Percentiles rank a stretch among this genome's conserved stretches.
These are phyloP conservation scores for Phytophthora meadii DNA, from an alignment of 352 stramenopile species.

Conservation along the genomic window DNA sequence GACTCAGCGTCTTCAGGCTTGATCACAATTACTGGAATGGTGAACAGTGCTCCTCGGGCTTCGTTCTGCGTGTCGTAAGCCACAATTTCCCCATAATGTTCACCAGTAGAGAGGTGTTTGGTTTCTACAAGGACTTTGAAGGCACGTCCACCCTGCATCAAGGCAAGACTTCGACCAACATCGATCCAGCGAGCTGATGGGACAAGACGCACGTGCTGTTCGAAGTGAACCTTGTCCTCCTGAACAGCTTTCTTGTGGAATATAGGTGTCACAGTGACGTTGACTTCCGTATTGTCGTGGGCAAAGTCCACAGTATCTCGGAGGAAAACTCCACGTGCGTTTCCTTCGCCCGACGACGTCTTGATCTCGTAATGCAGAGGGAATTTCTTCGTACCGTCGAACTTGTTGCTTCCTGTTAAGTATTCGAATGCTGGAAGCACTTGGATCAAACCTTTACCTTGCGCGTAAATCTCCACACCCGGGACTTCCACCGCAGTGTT, in stretches of 20 bases:
- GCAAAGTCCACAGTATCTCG: slow-evolving; percentile 80
- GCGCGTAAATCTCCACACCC: slow-evolving; percentile 75
- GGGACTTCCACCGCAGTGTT: slow-evolving; percentile 77
- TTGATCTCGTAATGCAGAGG: slow-evolving; percentile 63
- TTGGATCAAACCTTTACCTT: slow-evolving; percentile 86
- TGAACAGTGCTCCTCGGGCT: slow-evolving; percentile 82
- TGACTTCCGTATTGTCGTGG: slow-evolving; percentile 79
- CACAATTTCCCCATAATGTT: slow-evolving; percentile 89
- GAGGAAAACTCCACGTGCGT: slow-evolving; percentile 85
- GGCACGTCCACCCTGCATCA: slow-evolving; percentile 84
- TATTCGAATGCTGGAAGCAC: slow-evolving; percentile 82
- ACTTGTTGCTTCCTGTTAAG: slow-evolving; percentile 49
- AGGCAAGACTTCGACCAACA: slow-evolving; percentile 82
- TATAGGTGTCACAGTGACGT: slow-evolving; percentile 85
- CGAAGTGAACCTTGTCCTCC: slow-evolving; percentile 88
- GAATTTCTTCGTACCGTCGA: slow-evolving; percentile 73
- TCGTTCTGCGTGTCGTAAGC: slow-evolving; percentile 80
- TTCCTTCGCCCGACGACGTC: slow-evolving; percentile 48
- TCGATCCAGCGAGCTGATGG: slow-evolving; percentile 89
- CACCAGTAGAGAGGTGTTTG: slow-evolving; percentile 72
- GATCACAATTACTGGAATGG: slow-evolving; percentile 91
- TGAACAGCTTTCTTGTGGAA: slow-evolving; percentile 89
- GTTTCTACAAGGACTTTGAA: slow-evolving; percentile 94
- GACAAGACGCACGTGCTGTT: slow-evolving; percentile 86
- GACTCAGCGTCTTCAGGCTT: slow-evolving; percentile 69